Percentiles rank a stretch among this genome's conserved stretches.
These are phyloP conservation scores for Cardamine occulta DNA, from an alignment of 345 rosid species.

Conservation along the genomic window DNA sequence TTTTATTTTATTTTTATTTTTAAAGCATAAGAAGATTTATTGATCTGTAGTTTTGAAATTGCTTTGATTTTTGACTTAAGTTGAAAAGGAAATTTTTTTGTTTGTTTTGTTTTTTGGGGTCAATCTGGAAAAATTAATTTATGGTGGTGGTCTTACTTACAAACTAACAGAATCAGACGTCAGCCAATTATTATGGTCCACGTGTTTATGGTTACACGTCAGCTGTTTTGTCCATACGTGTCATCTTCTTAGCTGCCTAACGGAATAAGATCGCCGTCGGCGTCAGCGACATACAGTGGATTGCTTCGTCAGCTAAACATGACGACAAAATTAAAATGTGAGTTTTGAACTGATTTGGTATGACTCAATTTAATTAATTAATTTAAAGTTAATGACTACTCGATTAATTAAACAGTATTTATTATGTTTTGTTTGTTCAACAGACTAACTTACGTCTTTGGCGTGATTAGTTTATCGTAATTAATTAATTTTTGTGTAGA, in stretches of 20 bases:
- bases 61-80: neutral
- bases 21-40: neutral
- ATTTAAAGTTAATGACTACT: constrained; percentile 1
- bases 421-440: constrained; percentile 23
- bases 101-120: too few species aligned
- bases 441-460: constrained; percentile 34
- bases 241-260: constrained; percentile 21
- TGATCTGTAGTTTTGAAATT: neutral
- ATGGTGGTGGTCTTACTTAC: neutral
- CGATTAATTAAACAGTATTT: neutral
- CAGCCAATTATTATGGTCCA: constrained; percentile 21
- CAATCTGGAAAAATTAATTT: neutral
- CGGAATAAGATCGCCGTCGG: constrained; percentile 25
- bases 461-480: constrained; percentile 32
- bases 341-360: constrained; percentile 29
- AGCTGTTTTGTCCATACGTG: constrained; percentile 28
- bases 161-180: neutral
- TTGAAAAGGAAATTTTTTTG: neutral
- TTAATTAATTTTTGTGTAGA: neutral
- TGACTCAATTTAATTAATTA: neutral
- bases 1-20: too few species aligned
- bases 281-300: constrained; percentile 28
- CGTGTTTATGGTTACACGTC: constrained; percentile 31
- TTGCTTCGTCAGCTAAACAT: constrained; percentile 33
- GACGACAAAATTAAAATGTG: constrained; percentile 35